Conservation (phyloP, 768 basidiomycete species). For the Tulasnella sp. region DNA sequence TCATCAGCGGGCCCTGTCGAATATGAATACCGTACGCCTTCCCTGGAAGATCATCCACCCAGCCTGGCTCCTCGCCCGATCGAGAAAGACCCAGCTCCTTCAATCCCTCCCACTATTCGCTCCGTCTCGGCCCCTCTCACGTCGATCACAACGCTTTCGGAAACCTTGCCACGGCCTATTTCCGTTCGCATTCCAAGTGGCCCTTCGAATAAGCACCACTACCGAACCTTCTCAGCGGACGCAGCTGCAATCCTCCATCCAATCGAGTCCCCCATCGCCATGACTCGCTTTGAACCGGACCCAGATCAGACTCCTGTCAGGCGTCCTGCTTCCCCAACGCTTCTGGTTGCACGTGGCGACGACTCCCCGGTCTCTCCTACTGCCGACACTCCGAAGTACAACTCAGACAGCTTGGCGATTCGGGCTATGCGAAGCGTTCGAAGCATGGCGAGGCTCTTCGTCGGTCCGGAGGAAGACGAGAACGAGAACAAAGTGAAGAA, state of each 20-base stretch:
- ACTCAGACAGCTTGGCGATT: conserved; percentile 66
- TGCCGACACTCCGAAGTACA: background rate
- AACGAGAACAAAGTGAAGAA: conserved; percentile 1
- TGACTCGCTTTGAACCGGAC: background rate
- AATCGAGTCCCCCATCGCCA: background rate
- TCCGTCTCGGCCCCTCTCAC: background rate
- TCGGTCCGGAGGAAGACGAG: conserved; percentile 5
- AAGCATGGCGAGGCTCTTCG: conserved; percentile 63
- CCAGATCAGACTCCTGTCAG: conserved; percentile 4
- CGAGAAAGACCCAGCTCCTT: conserved; percentile 11
- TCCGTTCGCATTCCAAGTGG: conserved; percentile 11
- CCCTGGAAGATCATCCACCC: conserved; percentile 27
- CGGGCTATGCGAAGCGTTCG: conserved; percentile 78
- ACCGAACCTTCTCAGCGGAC: conserved; percentile 15
- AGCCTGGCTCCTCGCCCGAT: conserved; percentile 9
- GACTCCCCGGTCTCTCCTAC: conserved; percentile 10
- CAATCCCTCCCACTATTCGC: background rate
- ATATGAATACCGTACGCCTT: conserved; percentile 27
- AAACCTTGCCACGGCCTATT: background rate
- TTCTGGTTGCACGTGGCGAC: background rate
- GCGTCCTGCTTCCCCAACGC: background rate
- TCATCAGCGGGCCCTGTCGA: conserved; percentile 34
- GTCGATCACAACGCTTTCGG: background rate
- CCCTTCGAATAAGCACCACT: background rate
- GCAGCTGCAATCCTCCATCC: background rate